Evolutionary conservation across 805 yeast genomes (phyloP).

Genomic region (Metschnikowia cerradonensis): DNA sequence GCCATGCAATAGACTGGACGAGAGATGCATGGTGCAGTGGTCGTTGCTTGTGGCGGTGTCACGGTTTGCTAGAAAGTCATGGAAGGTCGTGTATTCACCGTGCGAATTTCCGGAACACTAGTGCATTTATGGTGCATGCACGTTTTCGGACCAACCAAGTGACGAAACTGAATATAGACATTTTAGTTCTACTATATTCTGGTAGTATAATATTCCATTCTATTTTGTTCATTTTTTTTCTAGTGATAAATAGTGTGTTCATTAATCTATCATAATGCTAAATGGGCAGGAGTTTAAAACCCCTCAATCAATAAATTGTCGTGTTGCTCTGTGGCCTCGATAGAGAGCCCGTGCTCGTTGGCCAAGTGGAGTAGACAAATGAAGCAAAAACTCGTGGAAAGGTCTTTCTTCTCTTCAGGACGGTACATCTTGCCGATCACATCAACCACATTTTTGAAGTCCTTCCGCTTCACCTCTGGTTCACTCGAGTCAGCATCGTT

Average conservation of each 20-base stretch:
- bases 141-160: not conserved
- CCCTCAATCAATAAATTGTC: slow-evolving; percentile 33
- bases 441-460: slow-evolving; percentile 42
- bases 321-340: slow-evolving; percentile 45
- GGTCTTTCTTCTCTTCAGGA: slow-evolving; percentile 53
- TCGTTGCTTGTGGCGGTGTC: slow-evolving; percentile 1
- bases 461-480: slow-evolving; percentile 29
- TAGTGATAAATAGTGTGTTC: too few species aligned
- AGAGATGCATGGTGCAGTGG: not conserved
- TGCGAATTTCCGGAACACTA: not conserved
- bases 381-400: slow-evolving; percentile 82
- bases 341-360: slow-evolving; percentile 71
- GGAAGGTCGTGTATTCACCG: slow-evolving; percentile 15
- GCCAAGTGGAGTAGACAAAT: slow-evolving; percentile 82
- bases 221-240: too few species aligned
- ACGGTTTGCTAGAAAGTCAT: slow-evolving; percentile 2
- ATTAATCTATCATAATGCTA: not conserved
- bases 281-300: slow-evolving; percentile 2
- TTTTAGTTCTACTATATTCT: too few species aligned
- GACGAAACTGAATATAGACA: too few species aligned
- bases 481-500: slow-evolving; percentile 14
- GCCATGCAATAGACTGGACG: not conserved
- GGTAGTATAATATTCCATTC: too few species aligned
- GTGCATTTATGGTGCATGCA: not conserved
- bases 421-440: slow-evolving; percentile 52